phyloP scores from a whole-genome alignment of 306 rosid species.

The Castanea crenata region DNA sequence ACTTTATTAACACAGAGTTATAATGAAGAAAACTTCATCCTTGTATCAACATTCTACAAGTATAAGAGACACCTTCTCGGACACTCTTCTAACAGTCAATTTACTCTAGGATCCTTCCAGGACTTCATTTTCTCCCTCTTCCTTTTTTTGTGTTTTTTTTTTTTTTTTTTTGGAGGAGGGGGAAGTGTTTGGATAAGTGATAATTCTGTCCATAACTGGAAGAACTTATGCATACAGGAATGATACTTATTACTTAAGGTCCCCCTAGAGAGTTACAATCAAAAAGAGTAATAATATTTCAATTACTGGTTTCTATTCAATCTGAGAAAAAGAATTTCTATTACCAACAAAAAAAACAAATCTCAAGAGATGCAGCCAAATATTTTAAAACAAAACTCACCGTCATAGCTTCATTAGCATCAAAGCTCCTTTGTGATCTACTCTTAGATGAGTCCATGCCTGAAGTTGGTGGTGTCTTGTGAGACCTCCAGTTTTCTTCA shows the following conservation, averaged over 20 bases:
- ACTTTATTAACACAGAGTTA: background rate
- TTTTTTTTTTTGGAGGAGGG: background rate
- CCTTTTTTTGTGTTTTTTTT: background rate
- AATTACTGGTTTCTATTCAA: background rate
- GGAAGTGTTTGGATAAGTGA: background rate
- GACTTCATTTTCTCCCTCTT: background rate
- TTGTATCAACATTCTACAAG: background rate
- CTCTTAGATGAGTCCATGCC: slow-evolving; percentile 57
- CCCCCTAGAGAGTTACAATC: background rate
- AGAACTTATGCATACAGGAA: background rate
- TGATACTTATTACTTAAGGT: background rate
- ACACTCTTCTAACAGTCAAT: background rate
- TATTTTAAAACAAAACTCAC: slow-evolving; percentile 30
- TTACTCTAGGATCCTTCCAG: background rate
- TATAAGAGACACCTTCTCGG: background rate
- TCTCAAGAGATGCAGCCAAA: background rate
- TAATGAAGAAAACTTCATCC: background rate
- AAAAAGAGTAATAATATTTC: background rate
- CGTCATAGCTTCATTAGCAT: slow-evolving; percentile 63
- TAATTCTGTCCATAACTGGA: background rate
- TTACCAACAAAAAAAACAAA: background rate
- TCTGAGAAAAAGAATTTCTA: background rate
- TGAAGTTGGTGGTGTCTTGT: slow-evolving; percentile 46
- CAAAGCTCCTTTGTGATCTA: slow-evolving; percentile 55
- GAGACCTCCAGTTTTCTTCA: slow-evolving; percentile 64